Conservation (phyloP, 1,284 basidiomycete species). For the Bjerkandera adusta region DNA sequence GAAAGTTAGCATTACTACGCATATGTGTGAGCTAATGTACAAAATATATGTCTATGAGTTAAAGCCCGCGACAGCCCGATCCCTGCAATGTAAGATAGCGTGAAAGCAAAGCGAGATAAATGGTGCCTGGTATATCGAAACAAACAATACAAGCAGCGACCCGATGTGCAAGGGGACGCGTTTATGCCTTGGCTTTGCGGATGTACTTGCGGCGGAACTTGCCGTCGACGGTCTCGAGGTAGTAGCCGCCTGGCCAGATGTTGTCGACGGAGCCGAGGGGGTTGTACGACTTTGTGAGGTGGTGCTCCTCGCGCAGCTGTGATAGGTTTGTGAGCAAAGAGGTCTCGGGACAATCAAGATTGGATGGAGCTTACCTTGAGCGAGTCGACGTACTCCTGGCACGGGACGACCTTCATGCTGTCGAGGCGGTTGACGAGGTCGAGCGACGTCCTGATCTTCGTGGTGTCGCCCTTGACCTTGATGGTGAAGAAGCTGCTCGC, state of each 20-base stretch:
- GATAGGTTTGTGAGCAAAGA: slow-evolving; percentile 8
- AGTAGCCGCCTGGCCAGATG: slow-evolving; percentile 94
- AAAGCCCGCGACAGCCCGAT: background rate
- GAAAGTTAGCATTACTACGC: background rate
- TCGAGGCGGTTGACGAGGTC: slow-evolving; percentile 78
- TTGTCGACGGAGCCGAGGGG: slow-evolving; percentile 88
- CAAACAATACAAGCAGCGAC: background rate
- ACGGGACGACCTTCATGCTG: slow-evolving; percentile 89
- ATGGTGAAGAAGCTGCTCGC: slow-evolving; percentile 91
- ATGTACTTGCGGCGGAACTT: slow-evolving; percentile 92
- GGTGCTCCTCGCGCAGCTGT: slow-evolving; percentile 93
- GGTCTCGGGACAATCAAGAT: background rate
- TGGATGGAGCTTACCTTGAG: slow-evolving; percentile 53
- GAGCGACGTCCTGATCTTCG: slow-evolving; percentile 77
- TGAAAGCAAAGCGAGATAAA: slow-evolving; percentile 8
- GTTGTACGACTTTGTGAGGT: slow-evolving; percentile 86
- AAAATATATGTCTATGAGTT: slow-evolving; percentile 5
- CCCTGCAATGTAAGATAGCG: slow-evolving; percentile 3
- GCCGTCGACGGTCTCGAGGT: slow-evolving; percentile 89
- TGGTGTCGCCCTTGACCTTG: slow-evolving; percentile 83
- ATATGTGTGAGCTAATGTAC: slow-evolving; percentile 7
- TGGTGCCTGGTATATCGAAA: slow-evolving; percentile 7
- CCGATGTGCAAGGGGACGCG: background rate
- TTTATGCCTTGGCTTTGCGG: slow-evolving; percentile 24
- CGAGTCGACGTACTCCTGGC: slow-evolving; percentile 80